Base-by-base conservation (phyloP, 495 filamentous ascomycete genomes). In the Friedmanniomyces endolithicus region DNA sequence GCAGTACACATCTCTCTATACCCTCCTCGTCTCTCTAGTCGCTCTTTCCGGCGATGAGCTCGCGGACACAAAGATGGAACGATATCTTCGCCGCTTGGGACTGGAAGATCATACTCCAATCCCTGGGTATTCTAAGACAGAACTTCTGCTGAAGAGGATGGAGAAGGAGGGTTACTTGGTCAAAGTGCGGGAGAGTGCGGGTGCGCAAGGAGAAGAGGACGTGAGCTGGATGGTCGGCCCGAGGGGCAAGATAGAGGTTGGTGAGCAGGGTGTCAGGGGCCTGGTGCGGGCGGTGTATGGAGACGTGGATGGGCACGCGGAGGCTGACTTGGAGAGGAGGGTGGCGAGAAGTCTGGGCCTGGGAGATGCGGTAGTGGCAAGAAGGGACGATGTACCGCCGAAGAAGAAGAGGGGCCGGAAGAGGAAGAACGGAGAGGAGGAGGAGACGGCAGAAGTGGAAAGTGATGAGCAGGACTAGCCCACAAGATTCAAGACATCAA, bases 231-330 rank as follows among this genome's bases (percentile, higher is more conserved):
- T 84, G 55, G 76, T 94, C 24, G 89, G 88, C 2, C 83, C 87
- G 29, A 75, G 92, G 33, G 92, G 88, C 14, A 95, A 87, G 70
- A 72, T 87, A 12, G 92, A 98, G 65, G 83, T 98, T 31, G 84
- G 82, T 1, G 78, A 79, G 50, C 74, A 78, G 29, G 85, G 82
- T 14, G 82, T 94, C 29, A 78, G 80, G 14, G 79, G 78, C 1
- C 63, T 97, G 48, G 80, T 90, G 2, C 76, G 76, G 51, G 71
- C 70, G 53, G 82, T 86, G 14, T 82, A 82, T 59, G 67, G 63
- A 2, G 48, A 53, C 8, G 2, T 33, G 49, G 54, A 53, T 12
- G 57, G 19, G 16, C 52, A 59, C 14, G 58, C 19, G 7, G 40
- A 35, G 14, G 59, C 62, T 20, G 69, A 71, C 22, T 37, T 72